Base-by-base conservation (phyloP, 441 rosid species). In the Daphne laureola region DNA sequence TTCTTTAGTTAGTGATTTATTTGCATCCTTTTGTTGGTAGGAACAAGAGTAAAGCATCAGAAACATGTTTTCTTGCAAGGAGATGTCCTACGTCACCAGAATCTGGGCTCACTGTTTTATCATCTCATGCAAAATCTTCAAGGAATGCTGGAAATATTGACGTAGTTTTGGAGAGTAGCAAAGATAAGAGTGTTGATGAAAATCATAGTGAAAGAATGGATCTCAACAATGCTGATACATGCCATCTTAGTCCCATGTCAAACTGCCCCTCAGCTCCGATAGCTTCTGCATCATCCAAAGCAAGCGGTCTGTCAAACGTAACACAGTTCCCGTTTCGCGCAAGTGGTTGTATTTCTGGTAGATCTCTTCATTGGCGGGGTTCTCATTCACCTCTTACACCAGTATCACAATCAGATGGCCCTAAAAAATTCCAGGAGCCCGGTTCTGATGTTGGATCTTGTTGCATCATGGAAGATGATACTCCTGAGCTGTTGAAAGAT, bases 401-500 rank as follows among this genome's bases (percentile, higher is more conserved):
- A 4, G 45, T 66, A 51, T 51, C 76, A 52, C 36, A 46, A 61
- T 65, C 69, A 49, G 56, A 47, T 46, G 73, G 56, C 45, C 63
- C 41, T 45, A 69, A 74, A 57, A 59, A 18, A 54, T 61, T 38
- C n/a, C 58, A 65, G 62, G 75, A 23, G 21, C 62, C 53, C 12
- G 66, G 66, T 38, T 67, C 51, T 8, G 71, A 44, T 14, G 17
- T 41, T 42, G 65, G 62, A 57, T 54, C 55, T 38, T 26, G 43
- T 61, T 57, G 51, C 46, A 53, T 53, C 50, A 31, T 67, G 38
- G 79, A 67, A 62, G 86, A 78, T 54, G 83, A 77, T 45, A 69
- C 75, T 3, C 84, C 77, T n/a, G 83, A 81, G 57, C 67, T 74
- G 41, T 66, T 76, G 65, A 65, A 70, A 62, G 82, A 78, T 25